Base-by-base conservation (phyloP, 1,284 basidiomycete species). In the Microbotryomycetes sp. region DNA sequence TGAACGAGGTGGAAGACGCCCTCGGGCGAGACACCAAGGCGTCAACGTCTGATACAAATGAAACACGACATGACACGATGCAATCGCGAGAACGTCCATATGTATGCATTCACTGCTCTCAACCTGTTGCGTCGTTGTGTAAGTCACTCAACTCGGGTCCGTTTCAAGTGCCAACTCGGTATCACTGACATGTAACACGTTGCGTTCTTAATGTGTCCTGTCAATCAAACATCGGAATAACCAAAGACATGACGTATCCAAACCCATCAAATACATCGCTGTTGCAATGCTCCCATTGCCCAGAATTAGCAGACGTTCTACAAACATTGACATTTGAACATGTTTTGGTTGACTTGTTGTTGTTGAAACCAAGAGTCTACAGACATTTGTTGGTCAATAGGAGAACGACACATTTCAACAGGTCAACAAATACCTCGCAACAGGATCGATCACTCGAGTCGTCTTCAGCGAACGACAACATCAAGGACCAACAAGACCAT, bases 261-360 rank as follows among this genome's bases (percentile, higher is more conserved):
- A 57, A 66, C 16, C 60, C 58, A 31, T 50, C 49, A 16, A 68
- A 65, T 53, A 66, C 64, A 15, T 65, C 66, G 1, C 59, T 68
- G 3, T 28, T 63, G 6, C 51, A 58, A 23, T 68, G 66, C 25
- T 16, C 56, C 3, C 3, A 7, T 3, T 66, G 61, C 47, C 42
- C 32, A 16, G 4, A 51, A 0, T 42, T 50, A 6, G 54, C 61
- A 6, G 66, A 68, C 47, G 49, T 54, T 1, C 63, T 56, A 30
- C 51, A 53, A 28, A 54, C 60, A 14, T 31, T 55, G 36, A 36
- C 59, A 4, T 49, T 54, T 36, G 26, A 51, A 2, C 32, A 65
- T 28, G 19, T 61, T n/a, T 42, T 68, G 22, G 49, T 68, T 32
- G 55, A 68, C 60, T 30, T 68, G 12, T 30, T 68, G n/a, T 55